A percentile compares a stretch with the other conserved stretches of the same genome.
Evolutionary conservation across 2,329 filamentous ascomycete species (phyloP).

Genomic region (Pestalotiopsis sp.): DNA sequence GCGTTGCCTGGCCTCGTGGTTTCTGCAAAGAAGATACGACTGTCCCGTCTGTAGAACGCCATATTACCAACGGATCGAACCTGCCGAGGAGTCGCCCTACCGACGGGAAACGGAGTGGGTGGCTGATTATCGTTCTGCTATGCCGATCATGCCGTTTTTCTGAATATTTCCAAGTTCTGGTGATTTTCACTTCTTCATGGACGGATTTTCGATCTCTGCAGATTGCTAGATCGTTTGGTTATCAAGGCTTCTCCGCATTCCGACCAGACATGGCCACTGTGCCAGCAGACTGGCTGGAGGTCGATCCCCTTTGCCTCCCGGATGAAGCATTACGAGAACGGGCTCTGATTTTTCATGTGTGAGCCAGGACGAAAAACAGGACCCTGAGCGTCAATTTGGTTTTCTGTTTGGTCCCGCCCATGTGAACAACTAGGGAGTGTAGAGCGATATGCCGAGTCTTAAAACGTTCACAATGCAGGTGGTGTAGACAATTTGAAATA

Average conservation of each 20-base stretch:
- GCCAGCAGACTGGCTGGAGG: neutral
- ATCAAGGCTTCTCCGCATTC: neutral
- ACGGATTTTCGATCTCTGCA: neutral
- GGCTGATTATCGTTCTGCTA: neutral
- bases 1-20: slow-evolving; percentile 41
- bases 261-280: neutral
- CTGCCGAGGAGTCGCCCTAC: neutral
- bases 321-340: neutral
- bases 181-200: slow-evolving; percentile 8
- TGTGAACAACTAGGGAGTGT: no score
- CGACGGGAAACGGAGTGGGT: neutral
- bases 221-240: neutral
- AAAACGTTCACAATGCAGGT: no score
- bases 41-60: slow-evolving; percentile 40
- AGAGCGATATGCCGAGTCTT: no score
- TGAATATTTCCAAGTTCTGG: slow-evolving; percentile 5
- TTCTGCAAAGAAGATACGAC: slow-evolving; percentile 34
- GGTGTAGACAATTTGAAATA: no score
- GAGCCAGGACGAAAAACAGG: no score
- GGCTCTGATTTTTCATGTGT: no score
- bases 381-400: no score
- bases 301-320: neutral
- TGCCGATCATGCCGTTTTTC: slow-evolving; percentile 19
- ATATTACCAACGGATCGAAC: slow-evolving; percentile 30
- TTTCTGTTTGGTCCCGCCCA: no score